Evolutionary conservation across 306 rosid genomes (phyloP), one percentile per base, ranked within the genome.

Genomic region (Quercus wislizeni): DNA sequence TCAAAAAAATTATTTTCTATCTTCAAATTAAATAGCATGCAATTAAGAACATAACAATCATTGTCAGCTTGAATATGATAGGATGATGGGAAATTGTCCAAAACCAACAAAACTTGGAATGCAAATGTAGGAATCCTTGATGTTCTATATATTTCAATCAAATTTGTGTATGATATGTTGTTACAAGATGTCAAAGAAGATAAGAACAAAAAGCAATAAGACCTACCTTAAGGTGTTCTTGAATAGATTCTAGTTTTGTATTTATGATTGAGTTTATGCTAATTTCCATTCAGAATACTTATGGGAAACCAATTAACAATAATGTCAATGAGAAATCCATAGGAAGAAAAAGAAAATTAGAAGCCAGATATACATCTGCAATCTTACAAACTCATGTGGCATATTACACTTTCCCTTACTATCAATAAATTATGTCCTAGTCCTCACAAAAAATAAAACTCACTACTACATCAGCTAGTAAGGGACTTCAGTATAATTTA

Each of bases 251-350:
- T 70, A 90, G 77, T 13, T 56, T 59, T 75, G 72, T 80, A 75
- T 87, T 80, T 77, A 56, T 18, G 78, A 61, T 69, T 61, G 86
- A 74, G 38, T 70, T 63, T 80, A 86, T 83, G 71, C 80, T 71
- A 59, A 69, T 80, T 76, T 85, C 92, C 85, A 84, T 80, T 78
- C 87, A 78, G 81, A 94, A 62, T 71, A 90, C 83, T 97, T 94
- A 93, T 62, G 83, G 69, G 68, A 72, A 86, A 82, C 80, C 74
- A 64, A 62, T 17, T 62, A 80, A 23, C 38, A 85, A 73, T 88
- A 75, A 67, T 46, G 69, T 52, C 55, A 75, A 77, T 38, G 58
- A 72, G 61, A 85, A 73, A 74, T 79, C 78, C 41, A 30, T 21
- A 21, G 8, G 17, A 75, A 58, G 54, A 80, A 76, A 38, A 61